These are phyloP conservation scores for Trametes polyzona DNA, from an alignment of 1,284 basidiomycete species.

Conservation along the genomic window DNA sequence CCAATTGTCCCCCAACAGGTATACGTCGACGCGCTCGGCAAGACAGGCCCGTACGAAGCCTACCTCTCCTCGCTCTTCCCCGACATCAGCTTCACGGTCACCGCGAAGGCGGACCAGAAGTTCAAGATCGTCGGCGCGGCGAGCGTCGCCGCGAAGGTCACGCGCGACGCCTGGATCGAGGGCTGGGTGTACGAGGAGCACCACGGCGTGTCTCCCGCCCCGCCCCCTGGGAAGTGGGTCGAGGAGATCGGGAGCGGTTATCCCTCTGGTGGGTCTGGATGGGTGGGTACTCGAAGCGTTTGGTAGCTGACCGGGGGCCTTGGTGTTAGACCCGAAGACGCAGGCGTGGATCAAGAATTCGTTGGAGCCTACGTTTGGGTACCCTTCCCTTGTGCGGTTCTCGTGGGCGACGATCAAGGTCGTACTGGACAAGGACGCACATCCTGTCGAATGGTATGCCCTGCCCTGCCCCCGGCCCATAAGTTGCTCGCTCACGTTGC, in stretches of 20 bases:
- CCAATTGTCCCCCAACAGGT: slow-evolving; percentile 54
- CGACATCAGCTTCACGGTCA: slow-evolving; percentile 85
- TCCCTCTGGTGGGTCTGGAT: slow-evolving; percentile 73
- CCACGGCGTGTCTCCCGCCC: background rate
- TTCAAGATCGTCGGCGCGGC: slow-evolving; percentile 98
- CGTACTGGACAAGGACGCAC: slow-evolving; percentile 79
- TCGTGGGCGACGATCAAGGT: slow-evolving; percentile 96
- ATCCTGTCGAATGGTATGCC: slow-evolving; percentile 78
- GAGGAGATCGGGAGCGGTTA: slow-evolving; percentile 79
- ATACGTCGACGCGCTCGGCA: slow-evolving; percentile 95
- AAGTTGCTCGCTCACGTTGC: background rate
- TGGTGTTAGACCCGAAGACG: slow-evolving; percentile 82
- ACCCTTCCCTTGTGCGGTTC: slow-evolving; percentile 89
- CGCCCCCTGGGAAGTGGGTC: slow-evolving; percentile 39
- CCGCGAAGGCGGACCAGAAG: slow-evolving; percentile 91
- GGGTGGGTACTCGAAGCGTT: too few relatives aligned
- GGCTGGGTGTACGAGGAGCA: slow-evolving; percentile 80
- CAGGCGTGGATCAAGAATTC: slow-evolving; percentile 82
- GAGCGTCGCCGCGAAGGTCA: slow-evolving; percentile 96
- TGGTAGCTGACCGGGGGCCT: slow-evolving; percentile 2
- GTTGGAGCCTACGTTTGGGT: slow-evolving; percentile 91
- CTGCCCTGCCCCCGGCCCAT: background rate
- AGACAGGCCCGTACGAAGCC: slow-evolving; percentile 82
- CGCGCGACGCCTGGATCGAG: slow-evolving; percentile 89
- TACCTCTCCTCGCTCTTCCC: slow-evolving; percentile 83